Evolutionary conservation across 148 eudicot species (phyloP).

Genomic region (Chenopodium berlandieri): DNA sequence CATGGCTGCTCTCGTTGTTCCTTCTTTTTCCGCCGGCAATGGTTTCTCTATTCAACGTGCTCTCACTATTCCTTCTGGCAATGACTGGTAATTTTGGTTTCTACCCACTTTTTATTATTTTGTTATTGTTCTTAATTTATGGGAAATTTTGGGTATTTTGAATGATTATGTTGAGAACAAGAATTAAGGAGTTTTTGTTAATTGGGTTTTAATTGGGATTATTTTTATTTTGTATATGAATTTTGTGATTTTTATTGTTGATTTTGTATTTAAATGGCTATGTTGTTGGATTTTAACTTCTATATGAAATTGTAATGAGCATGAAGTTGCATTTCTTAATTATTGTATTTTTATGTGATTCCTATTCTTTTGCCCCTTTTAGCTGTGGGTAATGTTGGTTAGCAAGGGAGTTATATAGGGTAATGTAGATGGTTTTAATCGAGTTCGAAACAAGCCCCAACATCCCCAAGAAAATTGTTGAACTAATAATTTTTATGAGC

Average conservation of each 20-base stretch:
- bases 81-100: slow-evolving; percentile 41
- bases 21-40: slow-evolving; percentile 36
- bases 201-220: too few relatives aligned
- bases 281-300: too few relatives aligned
- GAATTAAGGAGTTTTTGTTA: not conserved
- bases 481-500: not conserved
- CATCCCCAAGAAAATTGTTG: not conserved
- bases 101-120: not conserved
- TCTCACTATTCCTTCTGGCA: slow-evolving; percentile 47
- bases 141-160: not conserved
- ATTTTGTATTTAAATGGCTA: too few relatives aligned
- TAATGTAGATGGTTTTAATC: not conserved
- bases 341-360: too few relatives aligned
- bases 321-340: too few relatives aligned
- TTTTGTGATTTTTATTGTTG: not conserved
- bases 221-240: too few relatives aligned
- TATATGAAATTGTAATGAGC: too few relatives aligned
- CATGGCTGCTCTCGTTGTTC: slow-evolving; percentile 64
- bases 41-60: slow-evolving; percentile 68
- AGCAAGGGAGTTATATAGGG: not conserved
- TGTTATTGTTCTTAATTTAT: not conserved
- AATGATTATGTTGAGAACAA: not conserved
- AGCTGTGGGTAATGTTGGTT: too few relatives aligned
- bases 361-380: too few relatives aligned
- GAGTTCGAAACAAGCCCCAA: not conserved